Percentiles rank a stretch among this genome's conserved stretches.
phyloP scores from a whole-genome alignment of 805 yeast genomes.

The Nakazawaea anatomiae region DNA sequence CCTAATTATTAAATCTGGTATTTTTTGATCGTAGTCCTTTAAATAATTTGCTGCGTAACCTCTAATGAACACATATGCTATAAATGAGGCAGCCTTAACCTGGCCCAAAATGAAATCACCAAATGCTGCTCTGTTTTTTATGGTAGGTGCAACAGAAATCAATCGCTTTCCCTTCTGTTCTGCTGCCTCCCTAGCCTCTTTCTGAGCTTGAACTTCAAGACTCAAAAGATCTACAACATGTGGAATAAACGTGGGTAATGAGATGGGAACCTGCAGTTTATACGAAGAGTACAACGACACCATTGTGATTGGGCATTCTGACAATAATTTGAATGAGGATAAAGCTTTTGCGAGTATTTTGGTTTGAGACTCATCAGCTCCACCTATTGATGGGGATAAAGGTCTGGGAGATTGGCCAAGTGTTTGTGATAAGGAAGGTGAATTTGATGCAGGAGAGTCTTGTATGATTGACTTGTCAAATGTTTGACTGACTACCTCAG shows the following conservation, averaged over 20 bases:
- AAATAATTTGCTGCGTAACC: constrained; percentile 68
- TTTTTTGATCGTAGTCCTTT: constrained; percentile 50
- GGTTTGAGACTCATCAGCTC: constrained; percentile 32
- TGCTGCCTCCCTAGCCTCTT: constrained; percentile 52
- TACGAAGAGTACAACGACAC: constrained; percentile 88
- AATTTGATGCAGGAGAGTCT: neutral
- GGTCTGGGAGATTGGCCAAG: constrained; percentile 28
- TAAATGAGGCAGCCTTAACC: constrained; percentile 91
- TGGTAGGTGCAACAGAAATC: constrained; percentile 68
- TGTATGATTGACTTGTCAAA: neutral
- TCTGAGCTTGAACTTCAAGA: constrained; percentile 80
- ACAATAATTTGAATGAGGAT: constrained; percentile 81
- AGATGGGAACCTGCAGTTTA: constrained; percentile 63
- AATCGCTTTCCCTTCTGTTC: constrained; percentile 52
- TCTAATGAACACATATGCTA: constrained; percentile 87
- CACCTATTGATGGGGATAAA: constrained; percentile 35
- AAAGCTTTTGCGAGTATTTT: constrained; percentile 61
- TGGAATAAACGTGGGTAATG: constrained; percentile 76
- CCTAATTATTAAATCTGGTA: constrained; percentile 84
- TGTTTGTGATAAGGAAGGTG: constrained; percentile 11
- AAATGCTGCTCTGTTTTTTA: constrained; percentile 71
- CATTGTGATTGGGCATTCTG: constrained; percentile 96
- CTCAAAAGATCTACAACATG: constrained; percentile 68
- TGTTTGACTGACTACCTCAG: constrained; percentile 57
- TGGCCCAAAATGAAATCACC: constrained; percentile 90